Evolutionary conservation across 2,329 filamentous ascomycete species (phyloP), one percentile per base, ranked within the genome.

Genomic region (Botryotinia narcissicola): DNA sequence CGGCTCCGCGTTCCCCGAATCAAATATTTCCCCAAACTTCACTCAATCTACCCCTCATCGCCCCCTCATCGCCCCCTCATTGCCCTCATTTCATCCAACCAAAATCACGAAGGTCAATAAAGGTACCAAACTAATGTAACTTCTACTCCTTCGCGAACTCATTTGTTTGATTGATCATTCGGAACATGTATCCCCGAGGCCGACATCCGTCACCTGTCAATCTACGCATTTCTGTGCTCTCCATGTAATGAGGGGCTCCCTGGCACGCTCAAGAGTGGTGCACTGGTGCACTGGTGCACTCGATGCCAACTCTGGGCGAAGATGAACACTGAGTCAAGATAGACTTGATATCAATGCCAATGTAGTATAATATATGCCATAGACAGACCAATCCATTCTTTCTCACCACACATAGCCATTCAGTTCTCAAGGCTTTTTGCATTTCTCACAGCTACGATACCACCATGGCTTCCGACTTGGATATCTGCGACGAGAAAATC

Each of bases 401-500:
- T 16, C 16, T 42, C 22, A 4, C 7, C 29, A 5, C 7, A 42
- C 16, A 57, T 40, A 22, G 3, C 12, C 25, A 40, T 54, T n/a
- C 32, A 18, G 0, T 25, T 32, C 16, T 35, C 35, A 25, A 44
- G 25, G 22, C 16, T 46, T 14, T 16, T 7, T 10, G 37, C 20
- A n/a, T 35, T 25, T n/a, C 25, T 54, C 42, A 60, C 42, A n/a
- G 22, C 54, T 35, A 25, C 35, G 32, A 20, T 1, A 25, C 32
- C 54, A 70, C 35, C 54, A 73, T 73, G 71, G 64, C 54, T 42
- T 73, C 63, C 22, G 63, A 46, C 37, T 48, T 57, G 18, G 87
- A 88, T 77, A 88, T 85, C 70, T 81, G 79, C 75, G 87, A 87
- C 77, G 83, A 86, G 76, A 81, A 84, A 32, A 83, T 89, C 73